Evolutionary conservation across 2,329 filamentous ascomycete genomes (phyloP), one percentile per base, ranked within the genome.

Genomic region (Aspergillus candidus): DNA sequence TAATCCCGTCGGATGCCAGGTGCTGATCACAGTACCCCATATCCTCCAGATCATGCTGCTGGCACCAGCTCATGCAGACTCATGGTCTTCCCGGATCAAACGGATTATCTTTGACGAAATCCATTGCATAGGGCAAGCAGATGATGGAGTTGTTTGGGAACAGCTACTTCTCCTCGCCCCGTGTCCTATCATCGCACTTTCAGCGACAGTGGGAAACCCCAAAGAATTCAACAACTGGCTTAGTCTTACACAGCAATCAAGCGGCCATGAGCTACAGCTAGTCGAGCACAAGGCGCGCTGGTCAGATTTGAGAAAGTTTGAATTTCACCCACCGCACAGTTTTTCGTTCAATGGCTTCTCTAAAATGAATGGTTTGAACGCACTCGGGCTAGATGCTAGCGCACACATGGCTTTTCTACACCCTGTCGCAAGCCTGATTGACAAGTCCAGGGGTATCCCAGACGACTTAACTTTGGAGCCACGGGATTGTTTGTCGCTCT

Each of bases 51-150:
- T 86, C 42, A 86, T 91, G 83, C 71, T 90, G 1, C 68, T 85
- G 39, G 73, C 78, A 0, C 80, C 84, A 0, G 69, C 72, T 0
- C 85, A 88, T 52, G 82, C 84, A 3, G 77, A 74, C 7, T 68
- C 71, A 2, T 91, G 85, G 85, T 77, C 84, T 0, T 72, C 73
- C 3, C 71, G 82, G 41, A 75, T 90, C 11, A 85, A 80, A 54
- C 76, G 84, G 38, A 88, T 90, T 58, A 88, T 90, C 40, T 90
- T 90, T 46, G 86, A 91, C 56, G 86, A 91, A 66, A 81, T 90
- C 2, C 86, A 91, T 60, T 88, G 79, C 30, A 90, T 91, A 47
- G 84, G 86, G 0, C 81, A 89, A 59, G 77, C 81, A 0, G 82
- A 88, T 6, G 85, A 90, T 52, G 85, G 85, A 41, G 69, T 88